Base-by-base conservation (phyloP, 352 stramenopile genomes). In the Pythium dissimile region DNA sequence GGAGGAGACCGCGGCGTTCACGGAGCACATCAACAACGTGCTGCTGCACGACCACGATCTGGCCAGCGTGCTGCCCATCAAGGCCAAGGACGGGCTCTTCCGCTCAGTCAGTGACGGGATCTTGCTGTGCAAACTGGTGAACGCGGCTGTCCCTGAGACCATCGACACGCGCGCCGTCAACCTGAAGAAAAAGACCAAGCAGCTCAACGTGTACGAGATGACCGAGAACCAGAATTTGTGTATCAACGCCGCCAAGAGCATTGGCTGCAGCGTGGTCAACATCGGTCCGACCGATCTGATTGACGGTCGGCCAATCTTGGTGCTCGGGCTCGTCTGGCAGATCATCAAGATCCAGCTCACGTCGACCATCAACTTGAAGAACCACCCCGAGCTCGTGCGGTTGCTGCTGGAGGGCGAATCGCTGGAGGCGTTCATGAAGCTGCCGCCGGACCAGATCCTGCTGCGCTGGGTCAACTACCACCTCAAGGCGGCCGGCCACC, bases 401-500 rank as follows among this genome's bases (percentile, higher is more conserved):
- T 71, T 96, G 55, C 54, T 96, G 24, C 48, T 92, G 2, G 85
- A 93, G 18, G 85, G 82, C n/a, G 92, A 98, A 59, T 86, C 79
- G 34, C 71, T 97, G 13, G 82, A 96, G 44, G 79, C 74, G 45
- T 93, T 98, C 23, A 90, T 97, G 73, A 89, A 94, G 67, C 74
- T 98, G 5, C 86, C 84, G 23, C 88, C 90, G 1, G 91, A 98
- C 48, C 77, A 93, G 42, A 97, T 97, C 43, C 54, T 98, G 48
- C 66, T 98, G 49, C 86, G 92, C 37, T 98, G 92, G 92, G 82
- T 98, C 70, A 98, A 98, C 65, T 97, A 97, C 62, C 92, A 98
- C 64, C 67, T 98, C 15, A 80, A 81, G 57, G 80, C 79, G 31
- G 81, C 80, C 10, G 77, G 80, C 2, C 79, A 92, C 58, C 55